Evolutionary conservation across 768 basidiomycete species (phyloP), one percentile per base, ranked within the genome.

Genomic region (Fistulinella prunicolor): DNA sequence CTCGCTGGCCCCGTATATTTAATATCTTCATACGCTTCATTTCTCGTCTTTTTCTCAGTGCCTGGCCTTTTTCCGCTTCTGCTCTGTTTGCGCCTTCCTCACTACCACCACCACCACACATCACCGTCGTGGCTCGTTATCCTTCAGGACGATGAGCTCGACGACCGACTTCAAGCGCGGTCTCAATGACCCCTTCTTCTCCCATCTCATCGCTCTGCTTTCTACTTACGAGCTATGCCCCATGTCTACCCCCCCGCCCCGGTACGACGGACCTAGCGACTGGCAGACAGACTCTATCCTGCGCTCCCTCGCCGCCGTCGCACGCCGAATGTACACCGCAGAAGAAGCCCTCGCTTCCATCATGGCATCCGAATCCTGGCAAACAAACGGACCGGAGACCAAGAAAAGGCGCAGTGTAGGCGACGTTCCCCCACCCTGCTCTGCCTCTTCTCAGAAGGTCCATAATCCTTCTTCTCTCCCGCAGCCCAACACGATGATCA

Each of bases 231-330:
- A 83, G 50, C 72, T 77, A 39, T 77, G 78, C 40, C 77, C 78
- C 19, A 60, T 67, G 52, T 69, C 73, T 13, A 69, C 73, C n/a
- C 77, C 81, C 34, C 65, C 71, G 50, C 80, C 81, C 26, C 70
- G 70, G 42, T 82, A 81, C 62, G 68, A 76, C 59, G 83, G 82
- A 1, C 79, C 79, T 6, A 50, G 68, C 44, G 75, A 81, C 65
- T 79, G 75, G 77, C 77, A 81, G 56, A 82, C 78, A 19, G 79
- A 82, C 46, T 70, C 72, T 53, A 80, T 84, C 57, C 64, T 79
- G 28, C 74, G 76, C 46, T 76, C 76, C 13, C 70, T 84, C 53
- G 65, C 69, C 22, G 71, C 69, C 24, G 67, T 84, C 42, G 77
- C 77, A 3, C 68, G 72, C 32, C 70, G 82, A 55, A 78, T 82